Evolutionary conservation across 371 early-diverging fungal genomes (phyloP).

Genomic region (Mucor indicus): DNA sequence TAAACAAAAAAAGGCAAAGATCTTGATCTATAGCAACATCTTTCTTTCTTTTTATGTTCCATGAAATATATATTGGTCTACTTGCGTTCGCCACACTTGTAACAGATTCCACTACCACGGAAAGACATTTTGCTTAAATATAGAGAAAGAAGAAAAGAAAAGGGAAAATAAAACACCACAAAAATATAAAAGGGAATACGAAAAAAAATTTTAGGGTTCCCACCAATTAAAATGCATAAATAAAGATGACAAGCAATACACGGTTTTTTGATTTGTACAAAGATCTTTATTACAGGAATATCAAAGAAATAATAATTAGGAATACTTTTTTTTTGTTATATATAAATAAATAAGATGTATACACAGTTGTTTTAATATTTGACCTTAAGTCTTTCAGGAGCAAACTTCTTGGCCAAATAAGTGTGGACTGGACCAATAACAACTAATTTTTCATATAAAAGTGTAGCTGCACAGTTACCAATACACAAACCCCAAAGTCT

Average conservation of each 20-base stretch:
- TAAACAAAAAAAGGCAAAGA: slow-evolving; percentile 2
- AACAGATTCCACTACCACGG: slow-evolving; percentile 36
- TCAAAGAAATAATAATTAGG: background rate
- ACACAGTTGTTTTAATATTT: slow-evolving; percentile 34
- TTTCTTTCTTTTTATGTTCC: background rate
- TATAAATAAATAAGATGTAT: background rate
- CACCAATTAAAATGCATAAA: background rate
- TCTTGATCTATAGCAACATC: background rate
- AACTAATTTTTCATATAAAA: slow-evolving; percentile 27
- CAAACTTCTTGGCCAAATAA: slow-evolving; percentile 29
- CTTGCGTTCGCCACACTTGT: slow-evolving; percentile 55
- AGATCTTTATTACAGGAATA: too few species aligned
- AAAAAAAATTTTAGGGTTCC: slow-evolving; percentile 8
- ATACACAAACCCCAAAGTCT: slow-evolving; percentile 45
- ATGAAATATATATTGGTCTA: slow-evolving; percentile 19
- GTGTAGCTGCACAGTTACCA: slow-evolving; percentile 1
- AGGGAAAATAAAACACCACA: background rate
- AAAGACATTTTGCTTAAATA: slow-evolving; percentile 31
- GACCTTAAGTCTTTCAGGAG: slow-evolving; percentile 29
- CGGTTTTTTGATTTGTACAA: background rate
- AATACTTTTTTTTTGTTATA: background rate
- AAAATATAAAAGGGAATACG: slow-evolving; percentile 8
- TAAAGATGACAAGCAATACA: too few species aligned
- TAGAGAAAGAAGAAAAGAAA: slow-evolving; percentile 1
- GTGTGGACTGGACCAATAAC: slow-evolving; percentile 38